Percentiles rank a stretch among this genome's conserved stretches.
Evolutionary conservation across 179 eudicot genomes (phyloP).

Genomic region (Amaranthus tricolor): DNA sequence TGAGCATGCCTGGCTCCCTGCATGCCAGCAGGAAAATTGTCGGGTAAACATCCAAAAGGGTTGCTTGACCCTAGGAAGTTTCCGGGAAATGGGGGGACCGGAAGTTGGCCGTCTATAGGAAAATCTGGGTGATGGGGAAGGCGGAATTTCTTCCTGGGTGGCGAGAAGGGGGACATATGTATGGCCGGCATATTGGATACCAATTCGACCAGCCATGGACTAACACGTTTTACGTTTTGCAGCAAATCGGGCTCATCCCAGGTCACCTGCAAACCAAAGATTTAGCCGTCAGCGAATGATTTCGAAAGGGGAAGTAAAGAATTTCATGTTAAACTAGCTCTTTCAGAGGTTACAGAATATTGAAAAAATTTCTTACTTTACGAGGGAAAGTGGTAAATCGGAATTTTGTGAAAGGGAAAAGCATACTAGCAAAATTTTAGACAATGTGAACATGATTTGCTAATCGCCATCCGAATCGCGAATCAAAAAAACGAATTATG

Average conservation of each 20-base stretch:
- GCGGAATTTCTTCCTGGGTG: conserved; percentile 85
- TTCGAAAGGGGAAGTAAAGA: background rate
- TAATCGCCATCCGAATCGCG: too few relatives aligned
- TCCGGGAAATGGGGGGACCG: conserved; percentile 46
- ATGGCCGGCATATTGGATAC: conserved; percentile 73
- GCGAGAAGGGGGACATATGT: conserved; percentile 72
- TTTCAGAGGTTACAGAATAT: background rate
- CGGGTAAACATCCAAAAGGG: conserved; percentile 49
- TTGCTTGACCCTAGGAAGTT: conserved; percentile 58
- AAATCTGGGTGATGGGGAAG: conserved; percentile 65
- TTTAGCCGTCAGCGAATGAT: background rate
- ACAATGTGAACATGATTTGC: background rate
- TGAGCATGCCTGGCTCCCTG: conserved; percentile 99
- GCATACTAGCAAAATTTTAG: background rate
- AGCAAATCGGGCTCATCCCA: conserved; percentile 98
- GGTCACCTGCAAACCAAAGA: conserved; percentile 53
- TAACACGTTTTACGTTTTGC: conserved; percentile 83
- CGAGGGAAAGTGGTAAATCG: background rate
- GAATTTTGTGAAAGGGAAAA: background rate
- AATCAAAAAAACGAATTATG: too few relatives aligned
- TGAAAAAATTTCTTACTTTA: background rate
- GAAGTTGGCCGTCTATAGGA: conserved; percentile 53
- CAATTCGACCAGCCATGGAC: conserved; percentile 93
- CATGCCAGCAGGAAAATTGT: conserved; percentile 83
- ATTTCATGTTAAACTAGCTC: background rate